phyloP scores from a whole-genome alignment of 306 rosid genomes.

The Begonia loranthoides region DNA sequence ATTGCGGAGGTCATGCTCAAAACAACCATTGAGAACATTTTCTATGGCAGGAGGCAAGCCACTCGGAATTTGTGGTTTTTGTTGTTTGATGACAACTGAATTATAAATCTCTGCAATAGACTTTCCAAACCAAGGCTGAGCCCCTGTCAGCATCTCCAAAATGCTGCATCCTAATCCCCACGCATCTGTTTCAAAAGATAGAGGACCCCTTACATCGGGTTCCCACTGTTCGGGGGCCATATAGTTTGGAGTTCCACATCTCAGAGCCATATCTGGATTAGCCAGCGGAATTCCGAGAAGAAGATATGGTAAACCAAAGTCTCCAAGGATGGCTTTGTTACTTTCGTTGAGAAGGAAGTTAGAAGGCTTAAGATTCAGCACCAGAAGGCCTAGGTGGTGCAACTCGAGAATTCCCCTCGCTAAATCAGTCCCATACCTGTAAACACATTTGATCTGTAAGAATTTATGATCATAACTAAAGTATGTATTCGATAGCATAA shows the following conservation, averaged over 20 bases:
- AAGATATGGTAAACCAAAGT: conserved; percentile 56
- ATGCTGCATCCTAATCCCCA: conserved; percentile 86
- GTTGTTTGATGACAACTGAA: conserved; percentile 48
- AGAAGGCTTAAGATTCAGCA: conserved; percentile 64
- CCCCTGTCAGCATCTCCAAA: conserved; percentile 74
- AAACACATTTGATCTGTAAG: conserved; percentile 10
- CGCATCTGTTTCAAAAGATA: conserved; percentile 63
- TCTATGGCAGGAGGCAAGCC: conserved; percentile 63
- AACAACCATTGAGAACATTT: conserved; percentile 50
- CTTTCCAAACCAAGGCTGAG: conserved; percentile 68
- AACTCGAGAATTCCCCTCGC: conserved; percentile 53
- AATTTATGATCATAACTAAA: not conserved
- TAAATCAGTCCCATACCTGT: conserved; percentile 65
- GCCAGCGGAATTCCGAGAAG: conserved; percentile 42
- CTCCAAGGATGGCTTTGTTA: conserved; percentile 53
- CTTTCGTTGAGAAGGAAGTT: conserved; percentile 51
- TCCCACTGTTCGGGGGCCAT: conserved; percentile 95
- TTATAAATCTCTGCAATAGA: conserved; percentile 38
- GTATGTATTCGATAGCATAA: conserved; percentile 7
- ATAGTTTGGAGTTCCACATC: conserved; percentile 79
- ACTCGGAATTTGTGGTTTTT: conserved; percentile 50
- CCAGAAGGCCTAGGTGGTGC: conserved; percentile 49
- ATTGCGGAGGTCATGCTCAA: conserved; percentile 67
- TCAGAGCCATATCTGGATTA: conserved; percentile 37
- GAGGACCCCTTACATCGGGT: conserved; percentile 69